Evolutionary conservation across 768 basidiomycete species (phyloP).

Genomic region (Phanerochaete carnosa): DNA sequence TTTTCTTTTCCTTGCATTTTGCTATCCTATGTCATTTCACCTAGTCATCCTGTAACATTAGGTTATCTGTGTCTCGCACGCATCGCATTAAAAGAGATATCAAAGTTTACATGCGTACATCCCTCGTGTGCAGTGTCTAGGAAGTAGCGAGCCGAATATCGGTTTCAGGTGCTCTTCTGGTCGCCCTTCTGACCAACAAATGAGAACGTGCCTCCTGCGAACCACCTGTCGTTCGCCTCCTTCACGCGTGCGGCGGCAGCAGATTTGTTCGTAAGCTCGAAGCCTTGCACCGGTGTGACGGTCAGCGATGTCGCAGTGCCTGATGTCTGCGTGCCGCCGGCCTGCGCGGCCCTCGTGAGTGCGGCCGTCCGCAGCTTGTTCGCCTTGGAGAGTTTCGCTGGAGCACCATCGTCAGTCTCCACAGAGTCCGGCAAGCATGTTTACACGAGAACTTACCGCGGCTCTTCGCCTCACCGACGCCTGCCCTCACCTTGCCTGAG

Average conservation of each 20-base stretch:
- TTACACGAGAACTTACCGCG: constrained; percentile 56
- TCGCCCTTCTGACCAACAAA: constrained; percentile 61
- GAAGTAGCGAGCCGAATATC: background rate
- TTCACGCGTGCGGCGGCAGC: constrained; percentile 83
- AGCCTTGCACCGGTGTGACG: constrained; percentile 97
- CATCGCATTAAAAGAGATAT: background rate
- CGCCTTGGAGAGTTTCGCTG: constrained; percentile 94
- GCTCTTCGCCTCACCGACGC: constrained; percentile 84
- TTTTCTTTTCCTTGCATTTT: background rate
- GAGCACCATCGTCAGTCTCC: background rate
- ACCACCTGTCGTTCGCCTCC: constrained; percentile 97
- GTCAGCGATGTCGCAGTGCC: constrained; percentile 90
- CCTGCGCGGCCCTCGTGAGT: constrained; percentile 72
- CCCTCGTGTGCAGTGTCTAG: background rate
- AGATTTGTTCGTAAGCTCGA: constrained; percentile 94
- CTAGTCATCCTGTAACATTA: constrained; percentile 4
- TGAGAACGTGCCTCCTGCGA: constrained; percentile 81
- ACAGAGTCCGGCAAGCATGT: background rate
- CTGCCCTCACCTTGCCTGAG: constrained; percentile 88
- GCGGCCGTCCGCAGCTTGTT: constrained; percentile 89
- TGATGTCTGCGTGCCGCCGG: constrained; percentile 45
- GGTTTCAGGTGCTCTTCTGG: background rate
- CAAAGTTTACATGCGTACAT: background rate
- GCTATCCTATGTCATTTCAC: background rate
- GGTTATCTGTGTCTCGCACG: background rate